Evolutionary conservation across 371 early-diverging fungal species (phyloP).

Genomic region (Mucor indicus): DNA sequence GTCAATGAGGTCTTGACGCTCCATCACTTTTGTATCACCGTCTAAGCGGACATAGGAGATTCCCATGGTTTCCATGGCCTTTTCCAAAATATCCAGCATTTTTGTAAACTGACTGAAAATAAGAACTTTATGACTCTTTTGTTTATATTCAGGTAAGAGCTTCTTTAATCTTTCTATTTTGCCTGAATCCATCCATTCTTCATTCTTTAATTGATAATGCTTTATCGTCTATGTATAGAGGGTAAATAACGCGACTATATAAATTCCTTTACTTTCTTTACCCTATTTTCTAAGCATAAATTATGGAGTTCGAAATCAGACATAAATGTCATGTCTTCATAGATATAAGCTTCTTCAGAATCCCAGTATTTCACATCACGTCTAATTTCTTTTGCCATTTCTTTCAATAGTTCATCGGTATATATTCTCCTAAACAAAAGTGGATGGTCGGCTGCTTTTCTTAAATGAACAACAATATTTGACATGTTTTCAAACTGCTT

Average conservation of each 20-base stretch:
- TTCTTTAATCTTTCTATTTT: slow-evolving; percentile 65
- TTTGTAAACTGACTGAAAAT: slow-evolving; percentile 85
- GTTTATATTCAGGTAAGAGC: slow-evolving; percentile 57
- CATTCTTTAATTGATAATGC: slow-evolving; percentile 50
- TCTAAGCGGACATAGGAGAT: slow-evolving; percentile 59
- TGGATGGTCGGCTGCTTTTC: slow-evolving; percentile 88
- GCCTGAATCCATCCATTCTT: slow-evolving; percentile 76
- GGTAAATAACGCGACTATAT: background rate
- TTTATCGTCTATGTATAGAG: slow-evolving; percentile 36
- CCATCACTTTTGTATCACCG: slow-evolving; percentile 62
- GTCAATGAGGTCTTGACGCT: slow-evolving; percentile 78
- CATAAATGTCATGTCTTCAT: slow-evolving; percentile 85
- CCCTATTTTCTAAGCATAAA: slow-evolving; percentile 64
- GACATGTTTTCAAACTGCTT: slow-evolving; percentile 37
- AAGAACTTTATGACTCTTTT: slow-evolving; percentile 57
- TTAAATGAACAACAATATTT: slow-evolving; percentile 76
- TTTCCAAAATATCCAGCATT: slow-evolving; percentile 61
- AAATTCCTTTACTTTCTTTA: slow-evolving; percentile 11
- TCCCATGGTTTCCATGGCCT: slow-evolving; percentile 46
- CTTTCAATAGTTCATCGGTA: slow-evolving; percentile 45
- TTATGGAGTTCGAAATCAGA: slow-evolving; percentile 82
- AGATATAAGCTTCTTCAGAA: slow-evolving; percentile 67
- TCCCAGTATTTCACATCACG: slow-evolving; percentile 57
- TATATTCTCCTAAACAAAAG: slow-evolving; percentile 72
- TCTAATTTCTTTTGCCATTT: slow-evolving; percentile 67